Evolutionary conservation across 1,284 basidiomycete species (phyloP), one percentile per base, ranked within the genome.

Genomic region (Ustilago esculenta): DNA sequence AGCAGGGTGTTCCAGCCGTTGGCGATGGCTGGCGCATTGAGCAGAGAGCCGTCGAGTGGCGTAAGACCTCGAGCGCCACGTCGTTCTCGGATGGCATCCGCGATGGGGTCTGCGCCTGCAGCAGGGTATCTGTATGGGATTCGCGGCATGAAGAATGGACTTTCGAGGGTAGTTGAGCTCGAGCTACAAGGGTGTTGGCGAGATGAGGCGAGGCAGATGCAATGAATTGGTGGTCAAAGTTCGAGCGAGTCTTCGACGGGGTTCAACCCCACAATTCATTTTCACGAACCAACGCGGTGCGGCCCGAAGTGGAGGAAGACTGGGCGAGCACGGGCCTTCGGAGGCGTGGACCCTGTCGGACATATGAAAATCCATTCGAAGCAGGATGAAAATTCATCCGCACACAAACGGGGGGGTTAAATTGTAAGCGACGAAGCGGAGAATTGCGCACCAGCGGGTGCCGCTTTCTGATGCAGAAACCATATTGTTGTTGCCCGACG

Each of bases 1-100:
- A 84, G 73, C 4, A 84, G 78, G 12, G 73, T 75, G 68, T 84
- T 84, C 84, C 84, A 84, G n/a, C 84, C 84, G 12, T 72, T 61
- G 20, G 77, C 77, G 42, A 77, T 69, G 36, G 68, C 55, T 12
- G 73, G 71, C 4, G 83, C 81, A 54, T 84, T 83, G 64, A 84
- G 76, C 23, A 84, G 66, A 14, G 79, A 78, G 39, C 82, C 82
- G 65, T 84, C 83, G 43, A 84, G 76, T 14, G 83, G 77, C 5
- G 82, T 84, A 18, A 84, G 72, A 9, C 83, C 83, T 12, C 83
- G 74, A 10, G 78, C 75, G 14, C 83, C 83, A 4, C 83, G 72
- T 34, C 83, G 75, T 24, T 75, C 79, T 12, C 83, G 77, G 48
- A 84, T 84, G 27, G 80, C 80, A 50, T 84, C 83, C 5, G 81